Base-by-base conservation (phyloP, 1,284 basidiomycete species). In the Mycosarcoma mackinlayi region DNA sequence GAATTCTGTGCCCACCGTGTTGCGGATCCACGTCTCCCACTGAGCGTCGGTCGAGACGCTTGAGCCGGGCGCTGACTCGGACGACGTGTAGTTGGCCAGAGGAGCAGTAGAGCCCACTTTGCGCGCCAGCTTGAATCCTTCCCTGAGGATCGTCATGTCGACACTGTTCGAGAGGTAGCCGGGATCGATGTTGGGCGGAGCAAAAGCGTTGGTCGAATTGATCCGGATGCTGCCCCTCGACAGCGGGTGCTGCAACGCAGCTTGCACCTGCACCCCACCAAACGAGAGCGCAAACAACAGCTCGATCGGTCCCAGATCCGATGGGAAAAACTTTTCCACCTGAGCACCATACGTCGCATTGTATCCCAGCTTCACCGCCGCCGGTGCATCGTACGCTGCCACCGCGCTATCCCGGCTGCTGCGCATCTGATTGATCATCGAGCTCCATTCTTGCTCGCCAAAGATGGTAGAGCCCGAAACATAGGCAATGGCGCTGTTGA, bases 401-500 rank as follows among this genome's bases (percentile, higher is more conserved):
- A 85, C 82, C 24, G 83, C 82, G n/a, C 79, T 68, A 9, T 37
- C 50, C 5, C 46, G 27, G 10, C 47, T 31, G 3, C n/a, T 6
- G 1, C 28, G 42, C 45, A 70, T 57, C 38, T 57, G 74, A n/a
- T 28, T 72, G 47, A 53, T 73, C 51, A 38, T 56, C n/a, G n/a
- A 19, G 13, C 16, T 13, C 65, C 65, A 68, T 14, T 37, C 21
- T 0, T 23, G 6, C 21, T 74, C 46, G 24, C 87, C 86, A 37
- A 88, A 81, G 21, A 89, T 83, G 24, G 84, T 84, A 16, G 85
- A 85, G 31, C 87, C 82, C 79, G 89, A 88, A 67, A 89, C 85
- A 80, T 90, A 91, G 5, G 87, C 88, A 6, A 88, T 87, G 8
- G 88, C 87, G 1, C 87, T 87, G 84, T 91, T 91, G 83, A 90